These are phyloP conservation scores for Lyophyllum shimeji DNA, from an alignment of 768 basidiomycete genomes.

Conservation along the genomic window DNA sequence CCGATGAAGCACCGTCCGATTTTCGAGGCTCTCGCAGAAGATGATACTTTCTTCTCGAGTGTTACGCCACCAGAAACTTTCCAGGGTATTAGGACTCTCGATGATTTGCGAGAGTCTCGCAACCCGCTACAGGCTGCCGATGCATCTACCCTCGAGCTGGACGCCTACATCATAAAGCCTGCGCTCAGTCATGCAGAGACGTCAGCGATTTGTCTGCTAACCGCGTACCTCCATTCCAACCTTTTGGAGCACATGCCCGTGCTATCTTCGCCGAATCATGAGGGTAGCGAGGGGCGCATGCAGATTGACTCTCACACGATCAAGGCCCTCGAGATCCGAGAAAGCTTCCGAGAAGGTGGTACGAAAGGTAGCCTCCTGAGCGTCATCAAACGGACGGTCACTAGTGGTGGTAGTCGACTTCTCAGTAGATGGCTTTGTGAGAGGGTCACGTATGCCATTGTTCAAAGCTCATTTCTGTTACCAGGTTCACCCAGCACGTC, in stretches of 20 bases:
- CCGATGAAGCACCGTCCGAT: constrained; percentile 43
- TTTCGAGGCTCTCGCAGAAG: constrained; percentile 48
- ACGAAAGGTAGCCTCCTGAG: constrained; percentile 72
- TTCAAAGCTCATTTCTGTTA: constrained; percentile 8
- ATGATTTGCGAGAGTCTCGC: neutral
- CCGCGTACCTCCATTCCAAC: constrained; percentile 61
- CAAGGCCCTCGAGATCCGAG: constrained; percentile 83
- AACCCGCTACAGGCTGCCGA: neutral
- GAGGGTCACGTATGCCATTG: constrained; percentile 32
- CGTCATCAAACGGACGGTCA: constrained; percentile 74
- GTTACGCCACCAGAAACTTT: constrained; percentile 18
- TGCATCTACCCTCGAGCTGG: neutral
- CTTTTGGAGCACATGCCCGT: constrained; percentile 79
- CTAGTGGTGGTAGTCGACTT: constrained; percentile 74
- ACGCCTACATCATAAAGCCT: constrained; percentile 10
- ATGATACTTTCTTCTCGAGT: constrained; percentile 56
- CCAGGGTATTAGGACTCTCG: neutral
- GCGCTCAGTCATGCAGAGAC: constrained; percentile 41
- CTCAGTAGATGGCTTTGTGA: constrained; percentile 78
- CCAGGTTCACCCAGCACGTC: constrained; percentile 87
- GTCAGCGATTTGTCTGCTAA: constrained; percentile 60
- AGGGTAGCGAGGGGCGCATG: constrained; percentile 62
- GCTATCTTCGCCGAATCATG: constrained; percentile 56
- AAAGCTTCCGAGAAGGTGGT: constrained; percentile 72
- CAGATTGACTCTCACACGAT: constrained; percentile 89